These are phyloP conservation scores for Dictyophora rubrovolvata DNA, from an alignment of 768 basidiomycete genomes.

Conservation along the genomic window DNA sequence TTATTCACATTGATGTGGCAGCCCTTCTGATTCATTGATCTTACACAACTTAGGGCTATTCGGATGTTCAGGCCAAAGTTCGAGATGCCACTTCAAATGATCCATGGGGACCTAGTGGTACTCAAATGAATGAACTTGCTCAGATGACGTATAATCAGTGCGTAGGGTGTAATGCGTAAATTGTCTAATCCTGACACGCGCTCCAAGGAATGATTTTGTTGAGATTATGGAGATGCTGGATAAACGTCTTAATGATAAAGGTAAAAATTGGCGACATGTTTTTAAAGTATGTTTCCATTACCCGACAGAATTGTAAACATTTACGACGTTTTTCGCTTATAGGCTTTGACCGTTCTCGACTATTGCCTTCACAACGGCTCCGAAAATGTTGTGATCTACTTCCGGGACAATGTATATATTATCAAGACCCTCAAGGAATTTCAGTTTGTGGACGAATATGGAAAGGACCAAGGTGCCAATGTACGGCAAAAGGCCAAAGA, in stretches of 20 bases:
- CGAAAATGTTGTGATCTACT: slow-evolving; percentile 98
- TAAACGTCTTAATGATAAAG: slow-evolving; percentile 96
- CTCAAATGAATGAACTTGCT: slow-evolving; percentile 98
- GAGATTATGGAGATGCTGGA: slow-evolving; percentile 99
- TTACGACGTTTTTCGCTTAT: background rate
- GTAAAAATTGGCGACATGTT: slow-evolving; percentile 99
- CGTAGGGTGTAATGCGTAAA: slow-evolving; percentile 21
- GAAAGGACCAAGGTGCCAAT: slow-evolving; percentile 97
- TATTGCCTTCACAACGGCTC: slow-evolving; percentile 94
- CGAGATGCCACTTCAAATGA: slow-evolving; percentile 96
- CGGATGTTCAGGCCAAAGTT: slow-evolving; percentile 90
- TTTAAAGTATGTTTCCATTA: slow-evolving; percentile 64
- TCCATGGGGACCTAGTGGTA: slow-evolving; percentile 94
- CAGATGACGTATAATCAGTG: slow-evolving; percentile 96
- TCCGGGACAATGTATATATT: slow-evolving; percentile 93
- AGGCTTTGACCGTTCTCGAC: slow-evolving; percentile 90
- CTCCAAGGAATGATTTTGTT: slow-evolving; percentile 80
- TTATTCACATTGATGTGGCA: background rate
- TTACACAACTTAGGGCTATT: slow-evolving; percentile 42
- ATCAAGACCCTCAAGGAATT: slow-evolving; percentile 99
- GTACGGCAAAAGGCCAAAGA: slow-evolving; percentile 97
- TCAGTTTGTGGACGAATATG: slow-evolving; percentile 90
- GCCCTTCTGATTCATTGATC: background rate
- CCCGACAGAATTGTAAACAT: background rate
- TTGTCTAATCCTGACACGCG: background rate